phyloP scores from a whole-genome alignment of 371 early-diverging fungal species.

The Mucor sp. region DNA sequence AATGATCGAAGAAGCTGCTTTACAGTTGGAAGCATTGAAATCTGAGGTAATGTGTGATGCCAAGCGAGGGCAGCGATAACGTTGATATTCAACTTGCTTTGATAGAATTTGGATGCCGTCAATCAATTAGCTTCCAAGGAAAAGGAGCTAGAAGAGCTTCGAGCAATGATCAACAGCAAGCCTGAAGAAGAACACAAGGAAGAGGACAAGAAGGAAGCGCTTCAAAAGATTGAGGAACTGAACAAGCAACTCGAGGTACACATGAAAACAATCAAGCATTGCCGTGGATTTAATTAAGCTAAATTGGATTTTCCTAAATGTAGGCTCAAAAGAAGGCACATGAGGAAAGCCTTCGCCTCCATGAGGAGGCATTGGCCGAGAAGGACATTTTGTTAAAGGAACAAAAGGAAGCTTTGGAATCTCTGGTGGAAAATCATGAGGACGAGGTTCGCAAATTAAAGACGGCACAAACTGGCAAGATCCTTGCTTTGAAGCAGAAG shows the following conservation, averaged over 20 bases:
- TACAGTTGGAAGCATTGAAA: slow-evolving; percentile 40
- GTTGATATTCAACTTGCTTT: not conserved
- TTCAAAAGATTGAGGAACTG: slow-evolving; percentile 34
- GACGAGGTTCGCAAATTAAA: slow-evolving; percentile 34
- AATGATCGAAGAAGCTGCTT: slow-evolving; percentile 28
- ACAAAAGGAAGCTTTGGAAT: slow-evolving; percentile 31
- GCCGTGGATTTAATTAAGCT: not conserved
- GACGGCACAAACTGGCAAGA: slow-evolving; percentile 26
- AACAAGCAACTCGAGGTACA: slow-evolving; percentile 40
- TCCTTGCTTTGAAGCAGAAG: slow-evolving; percentile 31
- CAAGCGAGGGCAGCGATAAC: not conserved
- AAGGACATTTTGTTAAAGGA: slow-evolving; percentile 40
- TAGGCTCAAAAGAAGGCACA: slow-evolving; percentile 40
- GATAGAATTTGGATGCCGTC: slow-evolving; percentile 45
- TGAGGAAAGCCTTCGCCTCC: slow-evolving; percentile 43
- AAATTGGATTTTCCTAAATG: not conserved
- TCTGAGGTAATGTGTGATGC: slow-evolving; percentile 19
- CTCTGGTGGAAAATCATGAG: slow-evolving; percentile 27
- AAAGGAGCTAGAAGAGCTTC: slow-evolving; percentile 41
- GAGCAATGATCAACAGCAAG: slow-evolving; percentile 22
- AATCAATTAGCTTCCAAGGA: slow-evolving; percentile 40
- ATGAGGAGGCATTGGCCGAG: slow-evolving; percentile 44
- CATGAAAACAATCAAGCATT: not conserved
- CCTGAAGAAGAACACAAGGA: slow-evolving; percentile 20
- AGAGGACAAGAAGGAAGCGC: slow-evolving; percentile 25